A percentile compares a stretch with the other conserved stretches of the same genome.
Evolutionary conservation across 139 green algal species (phyloP).

Genomic region (Chlamydomonas sp.): DNA sequence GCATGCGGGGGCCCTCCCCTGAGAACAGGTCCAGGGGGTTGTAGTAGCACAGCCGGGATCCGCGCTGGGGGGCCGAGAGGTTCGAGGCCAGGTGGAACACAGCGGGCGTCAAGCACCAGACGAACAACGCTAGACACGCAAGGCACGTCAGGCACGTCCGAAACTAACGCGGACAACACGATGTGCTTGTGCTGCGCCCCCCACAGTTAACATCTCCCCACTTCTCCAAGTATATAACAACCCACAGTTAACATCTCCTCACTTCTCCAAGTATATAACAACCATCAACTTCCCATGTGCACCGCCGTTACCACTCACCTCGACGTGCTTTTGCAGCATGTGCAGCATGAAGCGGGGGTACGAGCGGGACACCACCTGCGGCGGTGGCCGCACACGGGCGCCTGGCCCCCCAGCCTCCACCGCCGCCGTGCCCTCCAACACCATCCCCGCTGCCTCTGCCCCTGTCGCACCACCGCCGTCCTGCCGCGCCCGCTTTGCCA

Average conservation of each 20-base stretch:
- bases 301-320: conserved; percentile 42
- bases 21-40: conserved; percentile 87
- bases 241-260: background rate
- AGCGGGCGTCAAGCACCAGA: background rate
- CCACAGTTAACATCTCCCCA: background rate
- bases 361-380: background rate
- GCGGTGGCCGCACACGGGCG: no score
- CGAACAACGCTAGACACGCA: background rate
- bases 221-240: background rate
- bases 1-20: conserved; percentile 44
- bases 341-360: conserved; percentile 72
- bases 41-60: conserved; percentile 63
- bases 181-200: background rate
- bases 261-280: background rate
- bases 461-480: no score
- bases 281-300: no score
- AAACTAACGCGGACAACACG: background rate
- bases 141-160: background rate
- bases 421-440: conserved; percentile 3
- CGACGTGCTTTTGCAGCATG: conserved; percentile 68
- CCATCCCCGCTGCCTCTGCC: no score
- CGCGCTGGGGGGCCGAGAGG: background rate
- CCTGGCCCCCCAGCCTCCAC: background rate
- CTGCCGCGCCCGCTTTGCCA: no score
- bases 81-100: background rate